Percentiles rank a stretch among this genome's conserved stretches.
Evolutionary conservation across 1,139 yeast species (phyloP).

Genomic region (Yamadazyma buinensis): DNA sequence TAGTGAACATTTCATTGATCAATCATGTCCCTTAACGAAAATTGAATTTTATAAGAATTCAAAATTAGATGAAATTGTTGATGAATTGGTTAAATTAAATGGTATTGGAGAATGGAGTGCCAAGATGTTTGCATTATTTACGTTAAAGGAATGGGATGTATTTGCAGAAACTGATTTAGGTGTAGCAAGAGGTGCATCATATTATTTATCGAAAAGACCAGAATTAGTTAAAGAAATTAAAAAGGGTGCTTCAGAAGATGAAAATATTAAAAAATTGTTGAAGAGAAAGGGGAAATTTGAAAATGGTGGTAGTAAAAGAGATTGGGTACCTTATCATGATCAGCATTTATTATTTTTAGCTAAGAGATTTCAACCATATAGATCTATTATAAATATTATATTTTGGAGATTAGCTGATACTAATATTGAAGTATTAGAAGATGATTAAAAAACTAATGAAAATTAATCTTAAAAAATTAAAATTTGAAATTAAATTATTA

Average conservation of each 20-base stretch:
- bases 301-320: constrained; percentile 40
- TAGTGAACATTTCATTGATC: constrained; percentile 51
- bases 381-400: constrained; percentile 65
- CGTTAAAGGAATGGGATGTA: constrained; percentile 60
- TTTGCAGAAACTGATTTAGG: constrained; percentile 83
- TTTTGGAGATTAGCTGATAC: constrained; percentile 71
- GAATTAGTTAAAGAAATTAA: constrained; percentile 42
- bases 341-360: constrained; percentile 56
- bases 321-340: constrained; percentile 63
- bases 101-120: constrained; percentile 94
- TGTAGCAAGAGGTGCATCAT: constrained; percentile 73
- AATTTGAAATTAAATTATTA: too few species aligned
- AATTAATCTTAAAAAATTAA: neutral
- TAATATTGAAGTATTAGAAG: constrained; percentile 47
- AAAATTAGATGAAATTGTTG: constrained; percentile 47
- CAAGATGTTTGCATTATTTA: constrained; percentile 78
- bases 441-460: neutral
- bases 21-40: constrained; percentile 33
- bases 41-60: constrained; percentile 33
- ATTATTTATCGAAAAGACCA: constrained; percentile 58
- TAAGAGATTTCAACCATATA: constrained; percentile 58
- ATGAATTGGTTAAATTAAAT: constrained; percentile 55
- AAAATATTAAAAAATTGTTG: constrained; percentile 24
- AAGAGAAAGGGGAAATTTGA: constrained; percentile 37
- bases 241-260: constrained; percentile 25